Base-by-base conservation (phyloP, 129 eudicot species). In the Saposhnikovia divaricata region DNA sequence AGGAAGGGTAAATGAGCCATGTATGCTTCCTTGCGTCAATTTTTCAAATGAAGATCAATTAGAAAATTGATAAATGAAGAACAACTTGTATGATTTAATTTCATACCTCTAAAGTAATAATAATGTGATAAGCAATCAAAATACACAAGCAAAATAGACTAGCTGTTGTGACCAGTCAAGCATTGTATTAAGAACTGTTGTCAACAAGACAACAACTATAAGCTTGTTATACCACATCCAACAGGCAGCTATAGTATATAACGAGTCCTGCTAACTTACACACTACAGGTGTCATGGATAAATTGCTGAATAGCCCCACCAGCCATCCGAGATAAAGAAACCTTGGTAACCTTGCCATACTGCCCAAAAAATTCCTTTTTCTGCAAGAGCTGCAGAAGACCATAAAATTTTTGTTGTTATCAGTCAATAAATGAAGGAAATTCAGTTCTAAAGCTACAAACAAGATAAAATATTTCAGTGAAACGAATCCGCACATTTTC, bases 301-400 rank as follows among this genome's bases (percentile, higher is more conserved):
- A 89, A 90, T 83, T 93, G 98, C 80, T 93, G 98, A 83, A 93
- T 85, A 63, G 93, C 79, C 76, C 98, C 96, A 74, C 98, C 93
- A 65, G 98, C 89, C 46, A 93, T 93, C 76, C 98, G 87, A 81
- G 98, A 90, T 57, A 93, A 88, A 70, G 96, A 90, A 75, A 93
- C 83, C 81, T 90, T 93, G 3, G 93, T 81, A 65, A 93, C 90
- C 87, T 93, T 93, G 74, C 96, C 98, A 77, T 93, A 93, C 86
- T 86, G 92, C 45, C 98, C 96, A 85, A 93, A 93, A 76, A 87
- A 90, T 27, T 87, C 88, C 81, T 89, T 90, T 78, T 87, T 87
- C 80, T 85, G 88, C 83, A 93, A 86, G 76, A 90, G 75, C 96
- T 93, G 89, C 85, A 75, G 65, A 83, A 82, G 13, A 50, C 75